Conservation (phyloP, 2,329 filamentous ascomycete species). For the Trichophyton mentagrophytes region DNA sequence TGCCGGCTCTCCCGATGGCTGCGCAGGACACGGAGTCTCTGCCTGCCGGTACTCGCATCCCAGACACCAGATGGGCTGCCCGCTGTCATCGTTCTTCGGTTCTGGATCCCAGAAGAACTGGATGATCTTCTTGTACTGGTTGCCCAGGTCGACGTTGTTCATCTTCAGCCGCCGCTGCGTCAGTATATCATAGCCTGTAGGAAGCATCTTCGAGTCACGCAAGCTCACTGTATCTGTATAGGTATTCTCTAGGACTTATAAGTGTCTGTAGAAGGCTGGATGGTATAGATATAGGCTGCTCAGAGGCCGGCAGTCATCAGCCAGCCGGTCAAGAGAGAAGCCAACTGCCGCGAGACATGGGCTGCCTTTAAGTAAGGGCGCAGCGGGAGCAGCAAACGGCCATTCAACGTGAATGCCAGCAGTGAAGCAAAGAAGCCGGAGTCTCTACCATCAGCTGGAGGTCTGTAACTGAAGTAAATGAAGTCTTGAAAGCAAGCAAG, state of each 20-base stretch:
- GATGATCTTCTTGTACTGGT: conserved; percentile 65
- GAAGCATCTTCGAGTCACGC: no score
- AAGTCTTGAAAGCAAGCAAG: no score
- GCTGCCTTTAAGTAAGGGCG: no score
- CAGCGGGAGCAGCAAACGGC: no score
- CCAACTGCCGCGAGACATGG: no score
- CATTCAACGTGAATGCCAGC: background rate
- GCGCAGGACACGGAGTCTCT: background rate
- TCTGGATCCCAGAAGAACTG: conserved; percentile 89
- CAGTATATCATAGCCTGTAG: background rate
- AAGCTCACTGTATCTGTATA: no score
- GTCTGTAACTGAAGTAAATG: no score
- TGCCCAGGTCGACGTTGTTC: conserved; percentile 49
- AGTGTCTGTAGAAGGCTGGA: background rate
- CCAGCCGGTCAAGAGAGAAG: background rate
- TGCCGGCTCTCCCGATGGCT: background rate
- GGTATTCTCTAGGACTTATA: no score
- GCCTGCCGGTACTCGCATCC: conserved; percentile 42
- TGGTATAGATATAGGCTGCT: background rate
- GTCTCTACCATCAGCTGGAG: no score
- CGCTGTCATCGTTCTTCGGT: conserved; percentile 61
- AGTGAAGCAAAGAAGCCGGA: no score
- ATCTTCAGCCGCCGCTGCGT: conserved; percentile 27
- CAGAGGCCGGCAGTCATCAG: background rate
- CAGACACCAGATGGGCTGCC: conserved; percentile 74